phyloP scores from a whole-genome alignment of 495 filamentous ascomycete genomes.

The Achaetomiella virescens region DNA sequence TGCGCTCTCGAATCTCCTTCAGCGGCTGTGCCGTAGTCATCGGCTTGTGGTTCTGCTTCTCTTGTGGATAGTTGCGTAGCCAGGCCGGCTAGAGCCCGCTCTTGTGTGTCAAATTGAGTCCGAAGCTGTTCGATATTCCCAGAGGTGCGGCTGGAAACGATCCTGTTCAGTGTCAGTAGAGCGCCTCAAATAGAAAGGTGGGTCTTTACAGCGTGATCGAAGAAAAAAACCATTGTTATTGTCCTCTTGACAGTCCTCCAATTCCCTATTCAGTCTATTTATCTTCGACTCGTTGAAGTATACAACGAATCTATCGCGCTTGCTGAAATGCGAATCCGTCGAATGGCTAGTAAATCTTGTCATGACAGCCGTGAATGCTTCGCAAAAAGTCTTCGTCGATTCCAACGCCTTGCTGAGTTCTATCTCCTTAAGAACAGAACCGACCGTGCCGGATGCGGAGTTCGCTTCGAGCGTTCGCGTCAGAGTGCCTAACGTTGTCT shows the following conservation, averaged over 20 bases:
- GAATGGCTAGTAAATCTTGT: constrained; percentile 3
- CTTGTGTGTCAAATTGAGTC: constrained; percentile 7
- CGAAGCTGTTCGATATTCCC: constrained; percentile 10
- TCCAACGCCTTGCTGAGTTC: neutral
- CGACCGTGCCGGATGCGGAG: neutral
- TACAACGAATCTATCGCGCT: constrained; percentile 1
- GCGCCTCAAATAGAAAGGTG: neutral
- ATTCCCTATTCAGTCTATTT: constrained; percentile 4
- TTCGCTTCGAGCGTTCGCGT: constrained; percentile 2
- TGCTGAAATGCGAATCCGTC: constrained; percentile 6
- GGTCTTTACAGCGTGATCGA: constrained; percentile 7
- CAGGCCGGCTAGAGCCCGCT: constrained; percentile 5
- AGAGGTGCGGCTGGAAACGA: constrained; percentile 1
- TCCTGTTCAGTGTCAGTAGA: constrained; percentile 4
- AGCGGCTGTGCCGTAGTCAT: neutral
- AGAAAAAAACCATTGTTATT: constrained; percentile 6
- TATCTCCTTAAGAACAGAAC: constrained; percentile 2
- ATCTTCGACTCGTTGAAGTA: constrained; percentile 1
- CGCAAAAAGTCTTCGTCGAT: constrained; percentile 3
- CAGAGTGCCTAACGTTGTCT: constrained; percentile 3
- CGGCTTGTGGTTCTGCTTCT: constrained; percentile 1
- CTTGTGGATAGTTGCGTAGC: constrained; percentile 2
- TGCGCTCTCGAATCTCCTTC: constrained; percentile 1
- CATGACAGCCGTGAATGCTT: neutral
- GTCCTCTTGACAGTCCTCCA: constrained; percentile 7